Evolutionary conservation across 129 eudicot genomes (phyloP), one percentile per base, ranked within the genome.

Genomic region (Flaveria trinervia): DNA sequence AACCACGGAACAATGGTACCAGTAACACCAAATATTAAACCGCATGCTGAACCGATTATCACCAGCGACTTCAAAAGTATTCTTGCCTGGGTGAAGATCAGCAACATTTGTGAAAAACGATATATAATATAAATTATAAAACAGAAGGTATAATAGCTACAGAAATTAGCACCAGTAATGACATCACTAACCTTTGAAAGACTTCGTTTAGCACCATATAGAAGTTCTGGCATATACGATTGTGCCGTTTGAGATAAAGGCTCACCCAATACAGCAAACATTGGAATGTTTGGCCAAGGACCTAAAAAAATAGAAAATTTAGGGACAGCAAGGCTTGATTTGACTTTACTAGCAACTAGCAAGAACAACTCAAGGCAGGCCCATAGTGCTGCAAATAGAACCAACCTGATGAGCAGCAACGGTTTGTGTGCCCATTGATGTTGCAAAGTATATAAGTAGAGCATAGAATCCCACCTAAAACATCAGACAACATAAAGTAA

Each of bases 191-290:
- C 97, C 94, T 87, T 95, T 26, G 83, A 62, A 44, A 95, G 81
- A 84, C 82, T 95, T 72, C 96, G 85, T 48, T 88, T 88, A 51
- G 82, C 86, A 51, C 99, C 99, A 74, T 89, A 86, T 20, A 95
- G 54, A 82, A 95, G 81, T 80, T 95, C 99, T 6, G 99, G 99
- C 97, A 95, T 89, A 72, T 92, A 95, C 30, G 99, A 92, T 77
- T 92, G 99, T 55, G 99, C 96, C 10, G 99, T 95, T 84, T 95
- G 99, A 33, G 97, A 92, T 14, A 95, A 86, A 66, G 99, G 99
- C 61, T 95, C 97, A 2, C 95, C 97, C 84, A 86, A 86, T 78
- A 95, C 95, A 0, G 96, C 68, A 79, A 88, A 91, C 94, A 95
- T 84, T 85, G 50, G 83, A 71, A 88, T 15, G 85, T 60, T 84